phyloP scores from a whole-genome alignment of 2,329 filamentous ascomycete genomes.

The Colletotrichum orbiculare region DNA sequence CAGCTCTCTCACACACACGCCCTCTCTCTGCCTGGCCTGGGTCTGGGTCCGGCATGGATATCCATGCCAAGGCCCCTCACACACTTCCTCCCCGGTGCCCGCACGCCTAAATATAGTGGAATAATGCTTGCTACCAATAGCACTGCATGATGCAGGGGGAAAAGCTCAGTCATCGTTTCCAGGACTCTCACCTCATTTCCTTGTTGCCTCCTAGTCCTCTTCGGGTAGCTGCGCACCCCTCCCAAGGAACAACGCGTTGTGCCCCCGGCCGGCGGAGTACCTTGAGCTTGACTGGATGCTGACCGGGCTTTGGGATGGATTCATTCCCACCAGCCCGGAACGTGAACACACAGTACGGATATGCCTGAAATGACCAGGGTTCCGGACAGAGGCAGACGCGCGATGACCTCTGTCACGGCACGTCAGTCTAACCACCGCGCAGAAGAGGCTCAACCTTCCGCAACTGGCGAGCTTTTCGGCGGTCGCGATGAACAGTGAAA shows the following conservation, averaged over 20 bases:
- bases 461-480: no score
- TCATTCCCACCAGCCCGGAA: constrained; percentile 10
- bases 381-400: constrained; percentile 6
- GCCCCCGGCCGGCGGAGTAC: constrained; percentile 15
- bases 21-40: no score
- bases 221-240: constrained; percentile 12
- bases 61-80: constrained; percentile 21
- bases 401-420: not conserved
- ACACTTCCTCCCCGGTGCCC: constrained; percentile 3
- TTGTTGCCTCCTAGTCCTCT: constrained; percentile 13
- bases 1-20: no score
- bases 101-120: constrained; percentile 35
- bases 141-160: constrained; percentile 37
- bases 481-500: no score
- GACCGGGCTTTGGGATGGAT: not conserved
- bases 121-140: constrained; percentile 29
- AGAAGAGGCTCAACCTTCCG: constrained; percentile 4
- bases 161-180: constrained; percentile 21
- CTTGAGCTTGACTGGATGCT: constrained; percentile 5
- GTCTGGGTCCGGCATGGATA: constrained; percentile 27
- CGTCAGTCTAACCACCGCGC: not conserved
- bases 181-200: constrained; percentile 25
- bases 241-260: constrained; percentile 1
- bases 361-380: constrained; percentile 6
- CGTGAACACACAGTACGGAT: no score